These are phyloP conservation scores for Trebouxiophyceae sp. DNA, from an alignment of 163 green algal species.

Conservation along the genomic window DNA sequence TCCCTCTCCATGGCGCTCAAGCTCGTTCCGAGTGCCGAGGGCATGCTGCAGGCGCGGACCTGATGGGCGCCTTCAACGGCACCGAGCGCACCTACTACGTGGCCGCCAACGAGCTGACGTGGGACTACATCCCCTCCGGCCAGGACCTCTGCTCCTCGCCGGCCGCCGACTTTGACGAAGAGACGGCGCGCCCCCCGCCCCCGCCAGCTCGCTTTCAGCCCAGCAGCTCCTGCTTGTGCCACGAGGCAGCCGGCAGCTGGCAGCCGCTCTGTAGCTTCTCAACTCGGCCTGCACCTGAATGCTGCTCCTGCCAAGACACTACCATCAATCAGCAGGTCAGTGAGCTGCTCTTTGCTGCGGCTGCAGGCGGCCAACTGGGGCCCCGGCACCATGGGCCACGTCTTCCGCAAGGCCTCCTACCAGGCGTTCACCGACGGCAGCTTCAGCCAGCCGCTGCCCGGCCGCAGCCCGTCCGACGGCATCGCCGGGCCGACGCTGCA, in stretches of 20 bases:
- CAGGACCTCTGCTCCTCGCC: constrained; percentile 45
- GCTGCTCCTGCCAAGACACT: no score
- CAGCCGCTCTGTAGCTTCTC: no score
- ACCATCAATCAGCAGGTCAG: no score
- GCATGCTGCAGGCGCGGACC: background rate
- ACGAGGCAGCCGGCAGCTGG: no score
- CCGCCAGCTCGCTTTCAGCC: no score
- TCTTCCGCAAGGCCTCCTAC: constrained; percentile 47
- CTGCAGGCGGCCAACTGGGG: background rate
- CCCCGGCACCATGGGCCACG: constrained; percentile 13
- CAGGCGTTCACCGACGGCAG: constrained; percentile 58
- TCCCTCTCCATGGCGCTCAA: background rate
- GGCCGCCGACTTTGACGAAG: constrained; percentile 16
- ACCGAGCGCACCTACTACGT: constrained; percentile 47
- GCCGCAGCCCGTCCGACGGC: constrained; percentile 12
- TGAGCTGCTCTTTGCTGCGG: background rate
- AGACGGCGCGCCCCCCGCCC: background rate
- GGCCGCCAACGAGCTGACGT: constrained; percentile 40
- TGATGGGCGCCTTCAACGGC: constrained; percentile 11
- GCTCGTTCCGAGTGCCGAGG: background rate
- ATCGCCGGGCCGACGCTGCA: constrained; percentile 26
- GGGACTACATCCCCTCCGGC: constrained; percentile 14
- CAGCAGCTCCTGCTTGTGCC: no score
- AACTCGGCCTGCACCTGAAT: no score
- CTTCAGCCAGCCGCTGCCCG: constrained; percentile 33